Percentiles rank a stretch among this genome's conserved stretches.
Evolutionary conservation across 2,329 filamentous ascomycete species (phyloP).

Genomic region (Leptographium galeiforme): DNA sequence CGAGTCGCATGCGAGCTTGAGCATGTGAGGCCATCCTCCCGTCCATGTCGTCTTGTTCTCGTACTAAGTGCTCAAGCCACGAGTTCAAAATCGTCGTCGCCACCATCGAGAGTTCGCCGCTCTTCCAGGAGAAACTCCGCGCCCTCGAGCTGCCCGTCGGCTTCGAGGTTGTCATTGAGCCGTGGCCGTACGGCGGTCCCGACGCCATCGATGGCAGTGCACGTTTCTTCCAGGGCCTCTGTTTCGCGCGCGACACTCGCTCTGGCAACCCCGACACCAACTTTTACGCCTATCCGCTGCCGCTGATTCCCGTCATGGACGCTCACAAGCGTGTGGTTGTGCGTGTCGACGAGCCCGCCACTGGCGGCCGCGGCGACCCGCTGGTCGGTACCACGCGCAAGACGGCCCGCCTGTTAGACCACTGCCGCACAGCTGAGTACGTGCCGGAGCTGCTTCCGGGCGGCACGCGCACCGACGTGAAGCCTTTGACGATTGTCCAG

Average conservation of each 20-base stretch:
- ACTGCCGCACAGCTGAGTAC: slow-evolving; percentile 15
- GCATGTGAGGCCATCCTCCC: background rate
- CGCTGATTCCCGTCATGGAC: slow-evolving; percentile 35
- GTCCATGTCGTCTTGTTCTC: background rate
- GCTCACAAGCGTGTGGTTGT: slow-evolving; percentile 30
- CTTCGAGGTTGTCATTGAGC: slow-evolving; percentile 32
- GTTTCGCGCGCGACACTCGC: slow-evolving; percentile 18
- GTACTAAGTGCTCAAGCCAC: background rate
- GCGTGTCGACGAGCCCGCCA: slow-evolving; percentile 22
- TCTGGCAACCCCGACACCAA: slow-evolving; percentile 32
- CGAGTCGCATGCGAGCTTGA: slow-evolving; percentile 23
- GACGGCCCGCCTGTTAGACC: slow-evolving; percentile 25
- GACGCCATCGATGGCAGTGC: background rate
- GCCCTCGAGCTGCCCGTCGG: slow-evolving; percentile 28
- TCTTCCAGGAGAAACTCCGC: slow-evolving; percentile 30
- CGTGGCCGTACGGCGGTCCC: slow-evolving; percentile 32
- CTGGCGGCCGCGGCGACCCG: background rate
- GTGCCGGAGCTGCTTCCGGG: slow-evolving; percentile 19
- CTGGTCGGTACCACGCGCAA: slow-evolving; percentile 9
- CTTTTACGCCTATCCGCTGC: slow-evolving; percentile 42
- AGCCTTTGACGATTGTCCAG: slow-evolving; percentile 31
- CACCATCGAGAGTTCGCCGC: slow-evolving; percentile 21
- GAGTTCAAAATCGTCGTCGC: background rate
- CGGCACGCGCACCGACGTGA: slow-evolving; percentile 30
- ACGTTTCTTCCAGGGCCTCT: slow-evolving; percentile 8